phyloP scores from a whole-genome alignment of 208 protist species.

The Novymonas esmeraldas region DNA sequence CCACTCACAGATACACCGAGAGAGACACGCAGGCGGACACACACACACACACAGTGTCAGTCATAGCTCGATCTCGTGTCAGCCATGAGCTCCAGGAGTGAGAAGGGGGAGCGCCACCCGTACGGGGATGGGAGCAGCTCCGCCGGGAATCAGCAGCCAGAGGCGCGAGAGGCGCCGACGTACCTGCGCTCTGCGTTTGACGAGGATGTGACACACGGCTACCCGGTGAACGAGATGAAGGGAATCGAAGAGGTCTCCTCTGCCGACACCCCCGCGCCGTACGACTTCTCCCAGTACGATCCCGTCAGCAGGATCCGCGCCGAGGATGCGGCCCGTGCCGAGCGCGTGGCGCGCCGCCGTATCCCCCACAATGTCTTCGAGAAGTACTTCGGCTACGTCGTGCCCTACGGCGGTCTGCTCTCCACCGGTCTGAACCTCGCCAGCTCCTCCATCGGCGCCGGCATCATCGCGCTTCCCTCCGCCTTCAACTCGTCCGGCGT shows the following conservation, averaged over 20 bases:
- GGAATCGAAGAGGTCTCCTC: conserved; percentile 7
- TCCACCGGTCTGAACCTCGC: conserved; percentile 59
- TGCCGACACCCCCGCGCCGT: background rate
- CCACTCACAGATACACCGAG: too few relatives aligned
- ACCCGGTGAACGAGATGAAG: background rate
- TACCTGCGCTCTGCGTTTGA: conserved; percentile 1
- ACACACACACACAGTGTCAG: too few relatives aligned
- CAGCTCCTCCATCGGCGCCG: conserved; percentile 53
- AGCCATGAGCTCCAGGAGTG: too few relatives aligned
- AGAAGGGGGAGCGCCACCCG: too few relatives aligned
- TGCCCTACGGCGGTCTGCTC: conserved; percentile 58
- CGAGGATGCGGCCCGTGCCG: conserved; percentile 9
- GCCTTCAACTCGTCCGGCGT: conserved; percentile 59
- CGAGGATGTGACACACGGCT: background rate
- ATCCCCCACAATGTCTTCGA: conserved; percentile 29
- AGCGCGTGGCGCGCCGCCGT: conserved; percentile 29
- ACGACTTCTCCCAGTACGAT: conserved; percentile 24
- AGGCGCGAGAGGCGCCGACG: background rate
- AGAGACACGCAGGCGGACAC: too few relatives aligned
- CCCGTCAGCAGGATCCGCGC: background rate
- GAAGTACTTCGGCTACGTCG: conserved; percentile 41
- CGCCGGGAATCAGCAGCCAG: too few relatives aligned
- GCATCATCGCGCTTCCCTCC: conserved; percentile 57
- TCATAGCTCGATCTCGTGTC: too few relatives aligned
- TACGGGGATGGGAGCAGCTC: too few relatives aligned